Evolutionary conservation across 148 eudicot genomes (phyloP).

Genomic region (Vaccinium darrowii): DNA sequence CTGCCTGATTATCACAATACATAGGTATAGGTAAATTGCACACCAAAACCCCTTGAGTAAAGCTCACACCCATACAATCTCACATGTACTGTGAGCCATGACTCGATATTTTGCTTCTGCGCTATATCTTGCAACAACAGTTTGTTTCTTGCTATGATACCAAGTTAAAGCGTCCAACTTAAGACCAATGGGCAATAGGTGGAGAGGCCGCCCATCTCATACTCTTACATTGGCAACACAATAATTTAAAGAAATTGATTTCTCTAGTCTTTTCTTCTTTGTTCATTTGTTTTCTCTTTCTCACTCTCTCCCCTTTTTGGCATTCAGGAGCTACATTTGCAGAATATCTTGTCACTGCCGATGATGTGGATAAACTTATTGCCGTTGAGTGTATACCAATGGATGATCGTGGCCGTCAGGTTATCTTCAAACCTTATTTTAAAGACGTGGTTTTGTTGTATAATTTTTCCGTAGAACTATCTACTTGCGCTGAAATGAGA

Average conservation of each 20-base stretch:
- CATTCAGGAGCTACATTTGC: conserved; percentile 87
- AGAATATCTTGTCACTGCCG: conserved; percentile 92
- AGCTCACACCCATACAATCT: too few species aligned
- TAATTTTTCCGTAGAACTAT: neutral
- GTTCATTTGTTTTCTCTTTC: neutral
- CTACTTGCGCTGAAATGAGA: neutral
- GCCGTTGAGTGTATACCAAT: conserved; percentile 97
- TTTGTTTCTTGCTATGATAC: too few species aligned
- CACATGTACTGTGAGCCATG: too few species aligned
- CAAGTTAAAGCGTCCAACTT: too few species aligned
- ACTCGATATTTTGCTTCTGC: too few species aligned
- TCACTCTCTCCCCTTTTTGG: neutral
- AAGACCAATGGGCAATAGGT: too few species aligned
- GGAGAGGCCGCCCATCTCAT: too few species aligned
- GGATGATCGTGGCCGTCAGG: conserved; percentile 95
- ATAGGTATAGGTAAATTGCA: too few species aligned
- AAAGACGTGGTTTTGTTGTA: neutral
- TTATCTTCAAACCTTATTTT: conserved; percentile 16
- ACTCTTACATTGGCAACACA: neutral
- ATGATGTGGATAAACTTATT: conserved; percentile 88
- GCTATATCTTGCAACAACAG: too few species aligned
- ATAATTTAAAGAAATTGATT: conserved; percentile 10
- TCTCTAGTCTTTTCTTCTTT: conserved; percentile 1
- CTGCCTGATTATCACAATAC: too few species aligned
- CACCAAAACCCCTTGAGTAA: too few species aligned